Percentiles rank a stretch among this genome's conserved stretches.
phyloP scores from a whole-genome alignment of 306 rosid genomes.

The Prunus fruticosa region DNA sequence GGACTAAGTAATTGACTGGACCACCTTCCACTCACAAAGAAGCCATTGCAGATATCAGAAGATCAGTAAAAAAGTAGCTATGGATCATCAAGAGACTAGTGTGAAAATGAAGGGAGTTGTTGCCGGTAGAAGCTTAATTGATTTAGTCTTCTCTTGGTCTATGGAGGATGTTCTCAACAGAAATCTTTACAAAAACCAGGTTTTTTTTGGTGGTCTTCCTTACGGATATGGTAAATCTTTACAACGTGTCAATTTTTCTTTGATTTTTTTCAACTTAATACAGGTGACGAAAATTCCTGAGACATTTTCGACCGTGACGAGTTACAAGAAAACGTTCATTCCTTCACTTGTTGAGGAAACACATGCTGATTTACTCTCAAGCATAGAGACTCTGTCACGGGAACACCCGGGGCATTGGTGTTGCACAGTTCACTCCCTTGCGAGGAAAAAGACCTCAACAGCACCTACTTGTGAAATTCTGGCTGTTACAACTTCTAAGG shows the following conservation, averaged over 20 bases:
- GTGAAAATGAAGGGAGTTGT: not conserved
- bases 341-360: conserved; percentile 42
- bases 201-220: not conserved
- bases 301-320: not conserved
- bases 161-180: conserved; percentile 21
- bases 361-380: conserved; percentile 35
- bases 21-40: no score
- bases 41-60: no score
- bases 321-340: conserved; percentile 36
- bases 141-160: conserved; percentile 35
- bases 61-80: no score
- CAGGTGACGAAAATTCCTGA: conserved; percentile 41
- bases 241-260: no score
- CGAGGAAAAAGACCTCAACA: no score
- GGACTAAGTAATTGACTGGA: no score
- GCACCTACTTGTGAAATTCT: conserved; percentile 31
- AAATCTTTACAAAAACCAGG: conserved; percentile 24
- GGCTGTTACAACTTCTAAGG: conserved; percentile 7
- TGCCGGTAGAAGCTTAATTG: conserved; percentile 18
- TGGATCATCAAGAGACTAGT: no score
- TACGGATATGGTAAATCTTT: no score
- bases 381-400: conserved; percentile 22
- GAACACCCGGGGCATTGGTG: not conserved
- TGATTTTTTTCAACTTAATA: no score
- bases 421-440: no score